Conservation (phyloP, 2,329 filamentous ascomycete species). For the Achaetomium macrosporum region DNA sequence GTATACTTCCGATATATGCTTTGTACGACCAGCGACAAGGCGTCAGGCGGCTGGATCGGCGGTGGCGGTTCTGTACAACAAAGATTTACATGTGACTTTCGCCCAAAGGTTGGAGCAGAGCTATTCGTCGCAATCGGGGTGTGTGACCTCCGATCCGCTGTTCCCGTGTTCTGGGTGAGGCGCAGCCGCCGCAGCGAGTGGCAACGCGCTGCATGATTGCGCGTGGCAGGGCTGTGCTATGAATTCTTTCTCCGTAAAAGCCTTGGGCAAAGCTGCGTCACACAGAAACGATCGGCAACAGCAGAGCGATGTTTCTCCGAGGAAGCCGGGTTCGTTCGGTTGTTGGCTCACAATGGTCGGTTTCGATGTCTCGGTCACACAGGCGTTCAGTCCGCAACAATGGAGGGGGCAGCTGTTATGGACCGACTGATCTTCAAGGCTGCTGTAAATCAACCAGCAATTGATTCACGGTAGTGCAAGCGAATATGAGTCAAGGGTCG, state of each 20-base stretch:
- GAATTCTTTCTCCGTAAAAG: background rate
- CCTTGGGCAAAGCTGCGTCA: background rate
- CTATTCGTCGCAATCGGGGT: background rate
- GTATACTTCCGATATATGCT: background rate
- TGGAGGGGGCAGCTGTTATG: background rate
- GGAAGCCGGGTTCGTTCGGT: background rate
- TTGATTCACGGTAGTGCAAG: no score
- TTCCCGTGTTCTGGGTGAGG: constrained; percentile 2
- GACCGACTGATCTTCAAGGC: no score
- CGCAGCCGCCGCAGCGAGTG: constrained; percentile 13
- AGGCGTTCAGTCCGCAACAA: background rate
- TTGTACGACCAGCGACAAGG: background rate
- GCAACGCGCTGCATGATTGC: background rate
- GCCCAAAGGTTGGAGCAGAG: background rate
- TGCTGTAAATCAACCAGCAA: background rate
- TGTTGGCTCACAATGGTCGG: background rate
- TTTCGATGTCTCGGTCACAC: background rate
- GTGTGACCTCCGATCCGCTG: background rate
- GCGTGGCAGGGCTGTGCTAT: constrained; percentile 1
- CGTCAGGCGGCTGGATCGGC: constrained; percentile 5
- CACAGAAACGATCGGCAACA: background rate
- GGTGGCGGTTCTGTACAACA: constrained; percentile 7
- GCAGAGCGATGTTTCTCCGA: no score
- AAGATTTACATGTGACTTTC: background rate
- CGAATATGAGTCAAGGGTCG: no score